phyloP scores from a whole-genome alignment of 176 grass and related monocot species.

The Canna indica region DNA sequence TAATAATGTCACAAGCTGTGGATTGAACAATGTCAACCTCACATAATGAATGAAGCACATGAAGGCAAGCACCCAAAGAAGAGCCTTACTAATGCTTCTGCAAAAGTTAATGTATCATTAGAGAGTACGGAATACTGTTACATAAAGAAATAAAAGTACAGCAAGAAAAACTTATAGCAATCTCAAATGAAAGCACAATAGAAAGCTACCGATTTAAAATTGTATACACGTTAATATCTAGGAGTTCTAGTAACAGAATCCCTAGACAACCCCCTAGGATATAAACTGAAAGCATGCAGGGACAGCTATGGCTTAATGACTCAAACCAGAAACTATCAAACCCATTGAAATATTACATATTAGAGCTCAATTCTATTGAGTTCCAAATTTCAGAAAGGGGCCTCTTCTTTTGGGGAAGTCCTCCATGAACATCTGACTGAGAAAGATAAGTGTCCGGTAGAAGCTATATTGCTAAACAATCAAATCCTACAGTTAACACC shows the following conservation, averaged over 20 bases:
- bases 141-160: background rate
- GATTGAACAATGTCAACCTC: slow-evolving; percentile 86
- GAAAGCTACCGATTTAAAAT: background rate
- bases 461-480: too few relatives aligned
- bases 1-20: slow-evolving; percentile 60
- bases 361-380: background rate
- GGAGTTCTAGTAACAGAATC: background rate
- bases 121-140: background rate
- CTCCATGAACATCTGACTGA: too few relatives aligned
- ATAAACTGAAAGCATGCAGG: too few relatives aligned
- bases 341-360: background rate
- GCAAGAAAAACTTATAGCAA: background rate
- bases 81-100: slow-evolving; percentile 70
- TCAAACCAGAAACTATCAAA: background rate
- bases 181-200: background rate
- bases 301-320: background rate
- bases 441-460: too few relatives aligned
- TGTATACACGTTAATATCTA: background rate
- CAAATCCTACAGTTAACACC: too few relatives aligned
- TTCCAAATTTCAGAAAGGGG: too few relatives aligned
- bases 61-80: slow-evolving; percentile 69
- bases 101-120: slow-evolving; percentile 14
- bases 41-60: slow-evolving; percentile 73
- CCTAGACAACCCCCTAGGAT: background rate
- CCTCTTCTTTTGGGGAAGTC: too few relatives aligned